phyloP scores from a whole-genome alignment of 768 basidiomycete species.

The Macrolepiota dolichaula region DNA sequence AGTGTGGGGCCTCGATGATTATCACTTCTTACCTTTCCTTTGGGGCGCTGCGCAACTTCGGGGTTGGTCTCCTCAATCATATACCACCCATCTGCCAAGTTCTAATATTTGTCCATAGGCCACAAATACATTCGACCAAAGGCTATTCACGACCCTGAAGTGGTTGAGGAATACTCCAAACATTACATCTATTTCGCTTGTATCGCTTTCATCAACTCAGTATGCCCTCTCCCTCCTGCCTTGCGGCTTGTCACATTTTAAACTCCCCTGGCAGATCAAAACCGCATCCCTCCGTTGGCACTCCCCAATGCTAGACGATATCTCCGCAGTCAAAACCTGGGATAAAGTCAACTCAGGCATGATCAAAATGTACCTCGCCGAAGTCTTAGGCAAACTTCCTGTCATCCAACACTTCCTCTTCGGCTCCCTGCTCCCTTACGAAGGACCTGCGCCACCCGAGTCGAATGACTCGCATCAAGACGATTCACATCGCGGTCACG shows the following conservation, averaged over 20 bases:
- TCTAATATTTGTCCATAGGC: constrained; percentile 34
- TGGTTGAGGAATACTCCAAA: constrained; percentile 87
- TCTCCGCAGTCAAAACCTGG: constrained; percentile 93
- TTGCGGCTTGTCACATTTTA: background rate
- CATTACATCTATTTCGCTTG: constrained; percentile 98
- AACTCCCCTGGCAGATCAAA: constrained; percentile 62
- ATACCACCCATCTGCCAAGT: background rate
- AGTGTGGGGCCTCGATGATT: constrained; percentile 96
- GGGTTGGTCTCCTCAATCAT: constrained; percentile 29
- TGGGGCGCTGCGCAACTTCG: constrained; percentile 81
- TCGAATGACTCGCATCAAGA: constrained; percentile 9
- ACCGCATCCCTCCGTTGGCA: constrained; percentile 96
- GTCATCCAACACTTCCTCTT: constrained; percentile 97
- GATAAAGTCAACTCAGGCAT: constrained; percentile 95
- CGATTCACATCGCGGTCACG: constrained; percentile 44
- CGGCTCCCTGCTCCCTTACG: constrained; percentile 72
- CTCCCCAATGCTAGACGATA: constrained; percentile 98
- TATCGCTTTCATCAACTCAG: constrained; percentile 94
- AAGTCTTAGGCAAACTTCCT: constrained; percentile 93
- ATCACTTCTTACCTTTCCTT: constrained; percentile 91
- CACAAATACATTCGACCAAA: constrained; percentile 91
- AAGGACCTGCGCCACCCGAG: constrained; percentile 48
- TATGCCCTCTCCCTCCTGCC: constrained; percentile 29
- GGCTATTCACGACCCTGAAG: constrained; percentile 87
- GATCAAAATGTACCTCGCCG: constrained; percentile 97